Conservation (phyloP, 1,284 basidiomycete genomes). For the Irpex lacteus region DNA sequence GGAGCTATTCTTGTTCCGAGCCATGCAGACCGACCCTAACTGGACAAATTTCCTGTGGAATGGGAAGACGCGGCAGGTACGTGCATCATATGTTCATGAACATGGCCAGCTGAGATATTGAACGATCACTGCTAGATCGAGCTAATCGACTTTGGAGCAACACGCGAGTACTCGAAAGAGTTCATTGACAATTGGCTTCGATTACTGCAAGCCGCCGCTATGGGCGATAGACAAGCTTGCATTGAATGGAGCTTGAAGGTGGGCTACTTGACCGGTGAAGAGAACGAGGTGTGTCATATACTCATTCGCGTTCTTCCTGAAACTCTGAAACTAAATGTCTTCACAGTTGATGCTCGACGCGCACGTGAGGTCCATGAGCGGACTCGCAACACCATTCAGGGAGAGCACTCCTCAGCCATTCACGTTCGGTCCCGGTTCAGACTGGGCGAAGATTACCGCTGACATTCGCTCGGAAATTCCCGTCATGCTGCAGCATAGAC, state of each 20-base stretch:
- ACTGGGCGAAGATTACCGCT: conserved; percentile 70
- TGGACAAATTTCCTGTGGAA: conserved; percentile 98
- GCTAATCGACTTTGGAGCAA: conserved; percentile 96
- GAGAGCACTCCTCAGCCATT: conserved; percentile 61
- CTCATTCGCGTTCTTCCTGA: neutral
- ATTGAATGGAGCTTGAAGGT: conserved; percentile 74
- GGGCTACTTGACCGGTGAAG: conserved; percentile 90
- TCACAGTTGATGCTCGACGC: conserved; percentile 83
- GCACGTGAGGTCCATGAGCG: conserved; percentile 82
- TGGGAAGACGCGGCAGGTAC: conserved; percentile 48
- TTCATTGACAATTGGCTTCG: conserved; percentile 91
- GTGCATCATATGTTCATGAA: conserved; percentile 1
- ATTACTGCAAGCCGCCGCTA: conserved; percentile 78
- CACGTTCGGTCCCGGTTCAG: conserved; percentile 62
- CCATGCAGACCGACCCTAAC: conserved; percentile 99
- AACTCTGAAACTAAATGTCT: neutral
- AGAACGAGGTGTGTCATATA: conserved; percentile 62
- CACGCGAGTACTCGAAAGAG: conserved; percentile 78
- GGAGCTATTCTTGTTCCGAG: conserved; percentile 88
- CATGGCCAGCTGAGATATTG: neutral
- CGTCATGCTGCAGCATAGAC: conserved; percentile 84
- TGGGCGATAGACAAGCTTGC: conserved; percentile 70
- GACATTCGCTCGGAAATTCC: conserved; percentile 84
- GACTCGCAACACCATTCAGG: conserved; percentile 83
- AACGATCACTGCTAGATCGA: conserved; percentile 56